Conservation (phyloP, 2,329 filamentous ascomycete species). For the Cladosporium sp. region DNA sequence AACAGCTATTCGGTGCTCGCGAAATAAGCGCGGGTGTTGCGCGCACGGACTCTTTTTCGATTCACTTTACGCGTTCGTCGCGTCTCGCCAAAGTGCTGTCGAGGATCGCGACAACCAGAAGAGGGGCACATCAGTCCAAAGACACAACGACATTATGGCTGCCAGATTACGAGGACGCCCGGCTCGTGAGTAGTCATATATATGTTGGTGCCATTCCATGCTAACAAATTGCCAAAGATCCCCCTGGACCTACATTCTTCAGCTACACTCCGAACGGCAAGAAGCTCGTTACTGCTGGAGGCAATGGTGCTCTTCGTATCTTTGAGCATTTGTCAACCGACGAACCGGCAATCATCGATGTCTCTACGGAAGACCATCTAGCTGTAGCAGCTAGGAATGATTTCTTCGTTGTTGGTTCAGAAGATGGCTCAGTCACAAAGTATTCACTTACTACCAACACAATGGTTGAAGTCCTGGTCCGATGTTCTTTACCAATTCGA, state of each 20-base stretch:
- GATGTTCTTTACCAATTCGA: conserved; percentile 79
- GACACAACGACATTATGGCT: conserved; percentile 23
- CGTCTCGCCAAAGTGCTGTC: neutral
- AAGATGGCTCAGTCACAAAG: conserved; percentile 93
- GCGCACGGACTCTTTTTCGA: neutral
- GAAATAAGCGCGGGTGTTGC: neutral
- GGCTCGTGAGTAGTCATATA: conserved; percentile 43
- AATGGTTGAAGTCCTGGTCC: conserved; percentile 77
- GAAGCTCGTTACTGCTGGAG: conserved; percentile 83
- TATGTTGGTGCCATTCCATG: neutral
- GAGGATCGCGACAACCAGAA: conserved; percentile 1
- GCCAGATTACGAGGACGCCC: conserved; percentile 59
- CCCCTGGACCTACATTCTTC: conserved; percentile 79
- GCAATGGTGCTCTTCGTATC: conserved; percentile 88
- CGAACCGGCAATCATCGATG: conserved; percentile 88
- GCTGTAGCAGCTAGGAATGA: conserved; percentile 72
- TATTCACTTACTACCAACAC: conserved; percentile 73
- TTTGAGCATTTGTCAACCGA: conserved; percentile 90
- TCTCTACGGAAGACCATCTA: conserved; percentile 81
- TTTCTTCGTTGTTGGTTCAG: conserved; percentile 83
- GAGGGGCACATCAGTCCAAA: neutral
- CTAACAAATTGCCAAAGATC: conserved; percentile 51
- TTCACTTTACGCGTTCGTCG: neutral
- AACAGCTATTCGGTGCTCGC: conserved; percentile 3
- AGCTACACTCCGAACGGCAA: conserved; percentile 85